Conservation (phyloP, 1,139 yeast species). For the Sugiyamaella novakii region DNA sequence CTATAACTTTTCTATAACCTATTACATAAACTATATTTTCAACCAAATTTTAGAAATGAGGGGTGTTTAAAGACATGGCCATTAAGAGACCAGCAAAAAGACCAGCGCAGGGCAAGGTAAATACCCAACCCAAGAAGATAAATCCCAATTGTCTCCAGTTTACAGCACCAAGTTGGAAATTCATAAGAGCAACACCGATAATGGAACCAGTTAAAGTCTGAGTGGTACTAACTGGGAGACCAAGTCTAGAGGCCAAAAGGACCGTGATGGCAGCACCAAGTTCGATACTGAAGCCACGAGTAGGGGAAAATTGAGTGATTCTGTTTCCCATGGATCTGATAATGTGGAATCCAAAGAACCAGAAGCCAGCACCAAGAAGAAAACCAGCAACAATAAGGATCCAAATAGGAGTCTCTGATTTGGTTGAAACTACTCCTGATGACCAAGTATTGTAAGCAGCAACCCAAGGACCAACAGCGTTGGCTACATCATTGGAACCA, state of each 20-base stretch:
- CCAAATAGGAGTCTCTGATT: conserved; percentile 72
- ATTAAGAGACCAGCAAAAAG: conserved; percentile 67
- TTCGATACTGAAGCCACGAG: conserved; percentile 79
- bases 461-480: conserved; percentile 76
- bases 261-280: conserved; percentile 78
- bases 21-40: no score
- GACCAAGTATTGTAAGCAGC: conserved; percentile 67
- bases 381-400: conserved; percentile 68
- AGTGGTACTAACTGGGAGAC: conserved; percentile 74
- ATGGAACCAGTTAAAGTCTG: conserved; percentile 83
- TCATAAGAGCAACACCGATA: conserved; percentile 74
- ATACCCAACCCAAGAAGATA: conserved; percentile 73
- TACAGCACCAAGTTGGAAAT: conserved; percentile 61
- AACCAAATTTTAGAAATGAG: conserved; percentile 43
- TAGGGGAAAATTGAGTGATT: conserved; percentile 74
- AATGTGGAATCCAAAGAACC: conserved; percentile 74
- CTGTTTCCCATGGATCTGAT: conserved; percentile 75
- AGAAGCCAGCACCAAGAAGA: conserved; percentile 66
- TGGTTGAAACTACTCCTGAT: conserved; percentile 50
- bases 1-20: no score
- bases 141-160: conserved; percentile 79
- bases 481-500: conserved; percentile 75
- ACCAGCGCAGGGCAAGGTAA: conserved; percentile 76
- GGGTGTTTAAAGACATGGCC: conserved; percentile 69
- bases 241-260: conserved; percentile 72